phyloP scores from a whole-genome alignment of 2,329 filamentous ascomycete species.

The Mycosphaerella sp. region DNA sequence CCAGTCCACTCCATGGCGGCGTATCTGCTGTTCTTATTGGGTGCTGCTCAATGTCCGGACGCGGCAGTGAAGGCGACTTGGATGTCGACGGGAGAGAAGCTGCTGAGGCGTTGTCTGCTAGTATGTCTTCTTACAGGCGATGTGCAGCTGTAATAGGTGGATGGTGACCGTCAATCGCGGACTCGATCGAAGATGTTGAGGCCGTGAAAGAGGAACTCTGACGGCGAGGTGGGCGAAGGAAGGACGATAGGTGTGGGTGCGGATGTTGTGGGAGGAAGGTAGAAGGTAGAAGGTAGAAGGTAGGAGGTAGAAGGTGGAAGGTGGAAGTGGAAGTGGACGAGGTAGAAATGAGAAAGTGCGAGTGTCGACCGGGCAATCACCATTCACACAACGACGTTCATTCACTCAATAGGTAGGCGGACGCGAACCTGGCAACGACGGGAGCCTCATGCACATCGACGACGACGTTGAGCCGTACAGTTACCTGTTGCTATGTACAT shows the following conservation, averaged over 20 bases:
- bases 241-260: neutral
- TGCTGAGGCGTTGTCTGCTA: neutral
- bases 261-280: neutral
- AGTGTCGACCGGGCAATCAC: neutral
- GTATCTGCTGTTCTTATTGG: neutral
- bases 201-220: neutral
- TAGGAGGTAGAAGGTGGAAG: neutral
- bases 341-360: neutral
- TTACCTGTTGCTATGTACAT: too few relatives aligned
- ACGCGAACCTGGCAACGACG: too few relatives aligned
- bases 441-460: too few relatives aligned
- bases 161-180: too few relatives aligned
- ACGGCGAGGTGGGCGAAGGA: neutral
- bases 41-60: neutral
- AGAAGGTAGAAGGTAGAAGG: neutral
- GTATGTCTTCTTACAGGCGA: neutral
- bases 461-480: too few relatives aligned
- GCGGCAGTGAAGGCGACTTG: neutral
- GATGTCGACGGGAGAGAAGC: neutral
- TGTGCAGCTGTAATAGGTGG: neutral
- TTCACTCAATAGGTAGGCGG: neutral
- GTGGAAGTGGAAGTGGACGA: neutral
- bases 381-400: neutral
- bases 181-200: neutral
- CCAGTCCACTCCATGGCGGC: conserved; percentile 23